Conservation (phyloP, 345 rosid species). For the Noccaea bulbosa region DNA sequence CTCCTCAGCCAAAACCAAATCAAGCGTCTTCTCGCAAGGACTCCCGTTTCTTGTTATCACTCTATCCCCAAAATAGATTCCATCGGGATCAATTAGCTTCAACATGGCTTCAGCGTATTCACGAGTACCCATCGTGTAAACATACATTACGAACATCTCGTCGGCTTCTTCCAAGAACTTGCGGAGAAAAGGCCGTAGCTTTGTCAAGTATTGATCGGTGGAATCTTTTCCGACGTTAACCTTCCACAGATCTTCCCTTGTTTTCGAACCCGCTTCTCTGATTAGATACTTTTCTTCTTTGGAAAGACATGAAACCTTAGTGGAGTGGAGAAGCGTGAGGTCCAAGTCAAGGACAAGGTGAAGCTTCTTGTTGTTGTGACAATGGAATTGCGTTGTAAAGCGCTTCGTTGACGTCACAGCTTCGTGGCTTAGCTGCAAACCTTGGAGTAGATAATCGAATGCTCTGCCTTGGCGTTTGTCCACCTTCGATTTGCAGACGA, state of each 20-base stretch:
- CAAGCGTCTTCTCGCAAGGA: not conserved
- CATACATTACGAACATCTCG: not conserved
- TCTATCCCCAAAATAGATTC: not conserved
- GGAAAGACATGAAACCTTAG: not conserved
- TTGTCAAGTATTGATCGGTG: not conserved
- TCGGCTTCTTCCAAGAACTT: not conserved
- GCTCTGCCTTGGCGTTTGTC: not conserved
- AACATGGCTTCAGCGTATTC: not conserved
- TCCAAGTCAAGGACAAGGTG: constrained; percentile 20
- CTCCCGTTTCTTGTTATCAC: not conserved
- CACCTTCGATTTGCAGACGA: too few relatives aligned
- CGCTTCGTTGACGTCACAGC: not conserved
- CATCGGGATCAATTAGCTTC: not conserved
- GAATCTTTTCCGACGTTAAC: too few relatives aligned
- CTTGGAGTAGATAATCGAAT: not conserved
- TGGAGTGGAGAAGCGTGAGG: constrained; percentile 1
- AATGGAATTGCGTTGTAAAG: not conserved
- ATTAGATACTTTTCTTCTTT: constrained; percentile 5
- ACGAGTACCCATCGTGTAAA: not conserved
- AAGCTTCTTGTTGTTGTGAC: constrained; percentile 1
- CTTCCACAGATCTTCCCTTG: constrained; percentile 11
- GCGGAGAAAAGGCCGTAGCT: constrained; percentile 4
- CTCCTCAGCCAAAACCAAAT: not conserved
- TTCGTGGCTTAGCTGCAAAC: constrained; percentile 9
- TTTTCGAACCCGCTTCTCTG: not conserved